These are phyloP conservation scores for Calonectria honghensis DNA, from an alignment of 2,329 filamentous ascomycete genomes.

Conservation along the genomic window DNA sequence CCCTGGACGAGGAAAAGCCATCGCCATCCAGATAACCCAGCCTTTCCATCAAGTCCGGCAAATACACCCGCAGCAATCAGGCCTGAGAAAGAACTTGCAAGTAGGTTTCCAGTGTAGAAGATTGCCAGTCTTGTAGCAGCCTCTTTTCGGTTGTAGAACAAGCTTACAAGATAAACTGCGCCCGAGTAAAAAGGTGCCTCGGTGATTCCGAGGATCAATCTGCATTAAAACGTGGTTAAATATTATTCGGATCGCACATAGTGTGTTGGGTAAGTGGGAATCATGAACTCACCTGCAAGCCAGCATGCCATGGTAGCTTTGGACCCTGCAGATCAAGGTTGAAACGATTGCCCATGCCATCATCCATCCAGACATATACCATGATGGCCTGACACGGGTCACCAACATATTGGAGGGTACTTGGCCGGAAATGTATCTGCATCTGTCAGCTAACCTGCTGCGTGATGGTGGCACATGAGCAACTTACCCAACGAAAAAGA, in stretches of 20 bases:
- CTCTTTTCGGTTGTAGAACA: constrained; percentile 73
- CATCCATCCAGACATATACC: constrained; percentile 65
- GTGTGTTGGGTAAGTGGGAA: fast-evolving
- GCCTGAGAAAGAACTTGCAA: constrained; percentile 64
- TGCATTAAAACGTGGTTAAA: constrained; percentile 49
- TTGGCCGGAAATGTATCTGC: constrained; percentile 56
- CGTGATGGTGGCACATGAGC: background rate
- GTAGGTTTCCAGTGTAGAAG: constrained; percentile 64
- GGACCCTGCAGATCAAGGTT: constrained; percentile 63
- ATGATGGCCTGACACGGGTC: constrained; percentile 64
- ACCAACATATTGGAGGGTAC: constrained; percentile 65
- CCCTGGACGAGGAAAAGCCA: constrained; percentile 46
- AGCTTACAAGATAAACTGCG: constrained; percentile 65
- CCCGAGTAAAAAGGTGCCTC: constrained; percentile 64
- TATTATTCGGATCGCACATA: background rate
- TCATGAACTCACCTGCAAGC: constrained; percentile 62
- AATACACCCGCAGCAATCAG: constrained; percentile 67
- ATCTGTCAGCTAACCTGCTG: background rate
- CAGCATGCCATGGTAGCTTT: constrained; percentile 64
- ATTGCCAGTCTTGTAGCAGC: constrained; percentile 65
- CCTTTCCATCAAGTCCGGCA: constrained; percentile 53
- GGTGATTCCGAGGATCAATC: constrained; percentile 64
- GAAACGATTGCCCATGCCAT: constrained; percentile 64
- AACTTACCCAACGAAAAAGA: constrained; percentile 60
- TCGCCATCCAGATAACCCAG: constrained; percentile 56